Evolutionary conservation across 495 filamentous ascomycete species (phyloP).

Genomic region (Podospora appendiculata): DNA sequence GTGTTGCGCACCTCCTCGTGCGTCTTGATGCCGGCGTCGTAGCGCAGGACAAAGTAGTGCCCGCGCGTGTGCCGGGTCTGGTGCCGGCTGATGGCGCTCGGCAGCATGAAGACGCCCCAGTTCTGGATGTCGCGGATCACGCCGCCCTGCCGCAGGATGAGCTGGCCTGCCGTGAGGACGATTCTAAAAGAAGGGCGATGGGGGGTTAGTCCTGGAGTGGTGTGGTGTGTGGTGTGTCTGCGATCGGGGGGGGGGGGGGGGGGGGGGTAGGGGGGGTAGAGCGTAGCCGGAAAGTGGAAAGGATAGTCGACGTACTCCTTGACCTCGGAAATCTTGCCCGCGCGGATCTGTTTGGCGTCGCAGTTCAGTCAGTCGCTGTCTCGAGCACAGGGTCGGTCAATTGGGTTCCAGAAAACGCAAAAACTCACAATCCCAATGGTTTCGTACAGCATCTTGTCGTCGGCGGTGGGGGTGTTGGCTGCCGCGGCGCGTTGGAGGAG

Average conservation of each 20-base stretch:
- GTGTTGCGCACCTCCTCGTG: conserved; percentile 68
- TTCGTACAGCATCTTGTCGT: conserved; percentile 82
- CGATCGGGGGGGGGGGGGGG: too few species aligned
- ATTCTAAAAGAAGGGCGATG: conserved; percentile 61
- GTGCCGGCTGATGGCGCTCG: conserved; percentile 63
- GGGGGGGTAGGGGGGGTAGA: too few species aligned
- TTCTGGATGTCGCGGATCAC: conserved; percentile 88
- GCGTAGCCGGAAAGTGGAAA: not conserved
- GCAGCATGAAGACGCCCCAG: conserved; percentile 87
- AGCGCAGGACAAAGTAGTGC: conserved; percentile 97
- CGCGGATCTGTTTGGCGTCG: conserved; percentile 60
- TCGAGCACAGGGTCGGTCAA: too few species aligned
- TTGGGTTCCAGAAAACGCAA: too few species aligned
- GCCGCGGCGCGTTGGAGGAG: conserved; percentile 11
- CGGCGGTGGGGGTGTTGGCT: conserved; percentile 2
- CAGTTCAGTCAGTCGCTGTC: not conserved
- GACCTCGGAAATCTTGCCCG: conserved; percentile 78
- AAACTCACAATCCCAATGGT: conserved; percentile 82
- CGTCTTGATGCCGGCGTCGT: conserved; percentile 63
- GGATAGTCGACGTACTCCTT: conserved; percentile 62
- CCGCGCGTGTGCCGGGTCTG: conserved; percentile 73
- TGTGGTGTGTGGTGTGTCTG: too few species aligned
- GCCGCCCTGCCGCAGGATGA: conserved; percentile 77
- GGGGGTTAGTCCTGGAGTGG: too few species aligned
- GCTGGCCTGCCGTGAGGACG: conserved; percentile 73